phyloP scores from a whole-genome alignment of 441 rosid species.

The Flueggea neowawraea region DNA sequence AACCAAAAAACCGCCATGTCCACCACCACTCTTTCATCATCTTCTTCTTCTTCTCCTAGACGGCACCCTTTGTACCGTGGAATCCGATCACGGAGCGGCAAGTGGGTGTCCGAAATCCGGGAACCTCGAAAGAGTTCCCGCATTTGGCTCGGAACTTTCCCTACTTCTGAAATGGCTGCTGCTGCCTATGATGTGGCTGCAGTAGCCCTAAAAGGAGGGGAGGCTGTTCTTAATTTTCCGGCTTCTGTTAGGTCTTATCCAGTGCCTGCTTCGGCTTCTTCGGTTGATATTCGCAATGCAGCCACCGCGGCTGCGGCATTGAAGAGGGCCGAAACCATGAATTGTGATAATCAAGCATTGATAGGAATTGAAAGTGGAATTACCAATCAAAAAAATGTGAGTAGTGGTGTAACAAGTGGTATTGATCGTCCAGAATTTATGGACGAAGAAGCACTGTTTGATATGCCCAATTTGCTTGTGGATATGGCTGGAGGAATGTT shows the following conservation, averaged over 20 bases:
- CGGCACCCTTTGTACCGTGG: constrained; percentile 59
- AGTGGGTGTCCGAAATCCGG: constrained; percentile 92
- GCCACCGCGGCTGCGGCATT: constrained; percentile 52
- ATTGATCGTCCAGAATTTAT: constrained; percentile 43
- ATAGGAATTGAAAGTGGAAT: constrained; percentile 6
- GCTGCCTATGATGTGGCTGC: constrained; percentile 85
- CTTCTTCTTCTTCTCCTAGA: constrained; percentile 17
- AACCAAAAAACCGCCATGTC: constrained; percentile 10
- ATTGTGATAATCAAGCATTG: constrained; percentile 1
- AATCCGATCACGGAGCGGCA: constrained; percentile 68
- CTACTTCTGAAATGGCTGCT: constrained; percentile 76
- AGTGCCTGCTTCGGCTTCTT: constrained; percentile 52
- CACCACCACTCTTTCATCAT: constrained; percentile 3
- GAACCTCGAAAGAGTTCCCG: constrained; percentile 85
- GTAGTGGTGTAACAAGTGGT: background rate
- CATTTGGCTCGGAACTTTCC: constrained; percentile 89
- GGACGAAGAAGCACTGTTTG: constrained; percentile 74
- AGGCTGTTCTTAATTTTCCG: constrained; percentile 71
- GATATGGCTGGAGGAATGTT: constrained; percentile 95
- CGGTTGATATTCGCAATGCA: constrained; percentile 68
- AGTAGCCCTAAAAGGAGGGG: constrained; percentile 62
- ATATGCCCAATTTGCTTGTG: constrained; percentile 75
- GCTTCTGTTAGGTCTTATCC: constrained; percentile 45
- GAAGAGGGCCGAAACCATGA: constrained; percentile 22
- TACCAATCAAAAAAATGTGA: background rate